Evolutionary conservation across 2,329 filamentous ascomycete species (phyloP), one percentile per base, ranked within the genome.

Genomic region (Emmonsiellopsis sp.): DNA sequence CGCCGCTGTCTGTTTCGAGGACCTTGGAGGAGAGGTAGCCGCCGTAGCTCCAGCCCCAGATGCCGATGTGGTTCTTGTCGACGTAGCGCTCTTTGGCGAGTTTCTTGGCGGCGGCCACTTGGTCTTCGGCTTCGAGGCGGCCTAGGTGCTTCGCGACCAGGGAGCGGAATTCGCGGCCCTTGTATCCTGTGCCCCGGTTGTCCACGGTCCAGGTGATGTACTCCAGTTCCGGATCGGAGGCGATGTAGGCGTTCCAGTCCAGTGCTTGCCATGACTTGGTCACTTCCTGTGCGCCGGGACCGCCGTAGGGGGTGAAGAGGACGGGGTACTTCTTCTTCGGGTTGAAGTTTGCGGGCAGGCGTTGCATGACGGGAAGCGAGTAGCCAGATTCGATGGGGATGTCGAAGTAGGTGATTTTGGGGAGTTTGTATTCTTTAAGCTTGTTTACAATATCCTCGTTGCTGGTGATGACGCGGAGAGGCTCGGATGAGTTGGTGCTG

Each of bases 41-140:
- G 10, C 84, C 84, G 59, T 79, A 87, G 0, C 79, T 83, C 83
- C 82, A 86, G 1, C 84, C 84, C 72, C 80, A 86, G 62, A 87
- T 86, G 42, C 78, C 83, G 11, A 87, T 74, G 60, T 83, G 78
- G 9, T 77, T 65, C 1, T 70, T 65, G 61, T 87, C 79, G 54
- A 86, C 74, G 63, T 75, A 87, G 0, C 68, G 53, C 53, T 73
- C 70, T 34, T 69, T 64, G 0, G 75, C 71, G 2, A 85, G 72
- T 62, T 82, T 67, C 55, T 77, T 71, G 0, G 83, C 84, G 0
- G 83, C 84, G 77, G 80, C 86, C 59, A 86, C 78, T 63, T 87
- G 84, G 62, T 87, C 84, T 17, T 77, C 65, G 0, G 84, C 77
- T 62, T 87, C 84, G 2, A 85, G 74, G 34, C 77, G 74, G 11